Evolutionary conservation across 2,329 filamentous ascomycete genomes (phyloP).

Genomic region (Colletotrichum simmondsii): DNA sequence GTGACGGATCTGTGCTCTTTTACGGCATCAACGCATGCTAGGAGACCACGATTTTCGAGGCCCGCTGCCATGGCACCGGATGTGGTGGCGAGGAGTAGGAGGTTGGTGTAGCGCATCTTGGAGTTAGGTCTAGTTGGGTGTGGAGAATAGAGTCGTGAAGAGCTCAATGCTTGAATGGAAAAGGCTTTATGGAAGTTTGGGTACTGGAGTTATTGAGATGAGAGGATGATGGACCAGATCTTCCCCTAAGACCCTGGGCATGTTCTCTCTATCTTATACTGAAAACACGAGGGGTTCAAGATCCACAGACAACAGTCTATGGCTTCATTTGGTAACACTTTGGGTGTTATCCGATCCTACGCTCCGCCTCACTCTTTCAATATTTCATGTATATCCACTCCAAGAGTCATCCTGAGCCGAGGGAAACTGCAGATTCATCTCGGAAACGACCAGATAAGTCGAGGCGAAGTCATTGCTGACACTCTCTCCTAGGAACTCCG

Average conservation of each 20-base stretch:
- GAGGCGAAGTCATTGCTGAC: too few species aligned
- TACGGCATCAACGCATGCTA: neutral
- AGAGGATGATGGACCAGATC: too few species aligned
- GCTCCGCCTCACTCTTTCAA: neutral
- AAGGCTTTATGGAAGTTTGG: too few species aligned
- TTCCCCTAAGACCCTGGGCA: too few species aligned
- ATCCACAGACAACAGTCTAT: neutral
- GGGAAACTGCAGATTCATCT: too few species aligned
- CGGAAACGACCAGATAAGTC: too few species aligned
- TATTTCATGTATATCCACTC: neutral
- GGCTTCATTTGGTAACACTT: neutral
- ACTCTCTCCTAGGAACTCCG: too few species aligned
- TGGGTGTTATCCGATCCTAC: neutral
- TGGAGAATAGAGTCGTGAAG: neutral
- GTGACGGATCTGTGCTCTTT: neutral
- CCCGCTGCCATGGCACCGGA: neutral
- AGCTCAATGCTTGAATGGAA: too few species aligned
- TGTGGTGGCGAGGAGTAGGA: neutral
- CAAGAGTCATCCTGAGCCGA: too few species aligned
- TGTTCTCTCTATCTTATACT: too few species aligned
- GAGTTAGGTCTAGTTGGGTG: neutral
- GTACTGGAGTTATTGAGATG: too few species aligned
- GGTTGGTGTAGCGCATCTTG: neutral
- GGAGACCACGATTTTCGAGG: neutral
- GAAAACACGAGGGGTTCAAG: too few species aligned